phyloP scores from a whole-genome alignment of 441 rosid species.

The California macrophylla region DNA sequence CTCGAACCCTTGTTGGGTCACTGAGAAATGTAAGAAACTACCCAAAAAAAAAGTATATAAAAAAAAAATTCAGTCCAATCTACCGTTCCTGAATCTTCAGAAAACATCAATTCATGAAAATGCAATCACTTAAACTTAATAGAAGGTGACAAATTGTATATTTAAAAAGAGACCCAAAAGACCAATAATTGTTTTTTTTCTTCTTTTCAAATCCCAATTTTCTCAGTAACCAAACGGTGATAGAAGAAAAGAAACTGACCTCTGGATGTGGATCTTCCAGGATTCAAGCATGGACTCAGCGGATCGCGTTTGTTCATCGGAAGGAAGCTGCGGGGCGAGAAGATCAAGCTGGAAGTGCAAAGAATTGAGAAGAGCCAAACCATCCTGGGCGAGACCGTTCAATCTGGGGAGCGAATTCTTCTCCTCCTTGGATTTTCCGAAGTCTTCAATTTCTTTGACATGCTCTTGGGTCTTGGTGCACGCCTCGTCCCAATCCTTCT shows the following conservation, averaged over 20 bases:
- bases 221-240: background rate
- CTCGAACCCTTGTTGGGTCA: background rate
- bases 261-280: conserved; percentile 51
- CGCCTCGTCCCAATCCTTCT: conserved; percentile 76
- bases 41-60: background rate
- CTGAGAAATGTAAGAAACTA: background rate
- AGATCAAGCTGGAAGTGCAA: conserved; percentile 72
- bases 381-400: conserved; percentile 76
- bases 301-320: conserved; percentile 48
- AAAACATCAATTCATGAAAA: background rate
- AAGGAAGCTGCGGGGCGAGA: conserved; percentile 72
- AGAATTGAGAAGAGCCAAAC: conserved; percentile 62
- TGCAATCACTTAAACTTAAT: background rate
- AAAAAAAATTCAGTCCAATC: background rate
- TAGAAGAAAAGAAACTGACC: conserved; percentile 21
- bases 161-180: background rate
- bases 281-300: conserved; percentile 49
- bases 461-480: conserved; percentile 40
- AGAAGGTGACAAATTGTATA: background rate
- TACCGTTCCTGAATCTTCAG: background rate
- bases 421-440: conserved; percentile 40
- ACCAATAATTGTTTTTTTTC: too few species aligned
- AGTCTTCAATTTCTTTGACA: conserved; percentile 47
- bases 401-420: conserved; percentile 58
- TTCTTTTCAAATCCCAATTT: background rate